Evolutionary conservation across 306 rosid genomes (phyloP), one percentile per base, ranked within the genome.

Genomic region (Herpetospermum pedunculosum): DNA sequence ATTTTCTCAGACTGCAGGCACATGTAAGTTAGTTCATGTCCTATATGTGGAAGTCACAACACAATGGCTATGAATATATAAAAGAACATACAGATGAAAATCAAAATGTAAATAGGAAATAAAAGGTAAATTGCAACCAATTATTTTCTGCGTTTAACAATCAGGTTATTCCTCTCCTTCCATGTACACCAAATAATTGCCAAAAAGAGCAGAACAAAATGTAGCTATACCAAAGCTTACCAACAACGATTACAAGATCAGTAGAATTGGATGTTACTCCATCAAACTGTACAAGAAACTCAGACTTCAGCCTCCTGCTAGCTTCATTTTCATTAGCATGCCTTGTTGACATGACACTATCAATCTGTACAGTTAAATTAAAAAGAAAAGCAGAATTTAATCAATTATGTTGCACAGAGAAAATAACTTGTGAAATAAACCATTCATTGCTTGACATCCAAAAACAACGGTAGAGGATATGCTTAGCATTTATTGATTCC

Each of bases 231-330:
- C 55, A 60, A 77, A 63, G 50, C 95, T 88, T 80, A 94, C 98
- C 98, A 58, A 94, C 88, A 32, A 91, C 97, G 84, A 94, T 94
- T 41, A 94, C 92, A 54, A 89, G 86, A 77, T 94, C 98, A 84
- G 85, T 76, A 76, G 90, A 79, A 88, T 85, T 94, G 75, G 97
- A 94, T 40, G 92, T 84, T 84, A 94, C 97, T 70, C 98, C 98
- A 84, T 94, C 98, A 83, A 94, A 94, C 83, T 94, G 98, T 72
- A 94, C 88, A 46, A 94, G 88, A 76, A 94, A 94, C 88, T 94
- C 98, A 47, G 97, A 94, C 82, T 94, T 94, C 77, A 94, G 83
- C 77, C 96, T 84, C 85, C 98, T 88, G 82, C 98, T 94, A 55
- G 98, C 96, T 54, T 94, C 98, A 87, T 88, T 84, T 78, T 94